Conservation (phyloP, 2,329 filamentous ascomycete species). For the Aspergillus fijiensis region DNA sequence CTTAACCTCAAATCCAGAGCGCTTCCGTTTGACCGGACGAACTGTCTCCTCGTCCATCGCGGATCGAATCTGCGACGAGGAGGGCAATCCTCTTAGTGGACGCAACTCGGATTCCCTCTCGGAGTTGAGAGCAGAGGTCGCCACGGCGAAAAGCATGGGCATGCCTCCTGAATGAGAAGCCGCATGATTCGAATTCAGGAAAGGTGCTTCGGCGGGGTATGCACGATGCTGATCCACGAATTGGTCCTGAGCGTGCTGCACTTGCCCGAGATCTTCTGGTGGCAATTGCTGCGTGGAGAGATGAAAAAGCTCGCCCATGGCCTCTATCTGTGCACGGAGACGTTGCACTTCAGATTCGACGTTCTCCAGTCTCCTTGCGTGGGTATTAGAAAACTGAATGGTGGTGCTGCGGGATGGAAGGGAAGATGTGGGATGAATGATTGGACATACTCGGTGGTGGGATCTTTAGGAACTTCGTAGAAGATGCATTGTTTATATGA, state of each 20-base stretch:
- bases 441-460: conserved; percentile 26
- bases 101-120: neutral
- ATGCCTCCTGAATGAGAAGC: conserved; percentile 5
- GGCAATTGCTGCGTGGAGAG: neutral
- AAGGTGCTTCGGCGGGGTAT: neutral
- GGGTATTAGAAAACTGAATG: neutral
- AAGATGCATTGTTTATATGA: conserved; percentile 38
- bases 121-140: neutral
- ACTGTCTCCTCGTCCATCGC: neutral
- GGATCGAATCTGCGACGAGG: neutral
- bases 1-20: conserved; percentile 36
- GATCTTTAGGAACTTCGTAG: conserved; percentile 36
- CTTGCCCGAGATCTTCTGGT: neutral
- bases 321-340: conserved; percentile 30
- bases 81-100: neutral
- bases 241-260: neutral
- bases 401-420: neutral
- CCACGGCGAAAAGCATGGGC: neutral
- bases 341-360: conserved; percentile 34
- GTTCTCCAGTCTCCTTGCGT: conserved; percentile 30
- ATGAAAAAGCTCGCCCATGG: conserved; percentile 24
- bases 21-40: conserved; percentile 26
- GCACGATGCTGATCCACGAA: neutral
- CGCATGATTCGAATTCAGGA: neutral
- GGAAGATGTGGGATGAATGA: neutral